Base-by-base conservation (phyloP, 805 yeast genomes). In the Pichia deserticola region DNA sequence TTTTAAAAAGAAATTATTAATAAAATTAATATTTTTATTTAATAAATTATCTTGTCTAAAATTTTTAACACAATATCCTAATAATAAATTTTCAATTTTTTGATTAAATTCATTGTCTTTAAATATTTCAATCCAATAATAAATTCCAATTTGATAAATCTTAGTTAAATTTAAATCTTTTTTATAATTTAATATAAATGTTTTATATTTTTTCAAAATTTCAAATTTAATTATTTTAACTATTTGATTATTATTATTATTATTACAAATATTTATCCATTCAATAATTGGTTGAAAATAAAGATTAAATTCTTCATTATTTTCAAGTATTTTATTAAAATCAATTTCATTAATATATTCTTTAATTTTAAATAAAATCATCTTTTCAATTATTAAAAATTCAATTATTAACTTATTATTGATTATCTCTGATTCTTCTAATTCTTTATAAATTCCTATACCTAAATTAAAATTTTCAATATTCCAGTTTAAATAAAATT, bases 361-460 rank as follows among this genome's bases (percentile, higher is more conserved):
- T 0, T 56, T 38, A 5, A 81, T 58, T 35, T 65, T 68, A 0
- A 79, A 78, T 0, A 64, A 46, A 2, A 81, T 57, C 5, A 62
- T 59, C 3, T 57, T 58, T 6, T 36, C 32, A n/a, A 48, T 12
- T 9, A 48, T 33, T 5, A 47, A 7, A 27, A 6, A 11, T n/a
- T 44, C 36, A 9, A 49, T 29, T 4, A 40, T n/a, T 7, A 29
- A 20, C 8, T n/a, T 11, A 10, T 7, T n/a, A 10, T 7, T n/a
- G 6, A 51, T 40, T 25, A 50, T 13, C 29, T 37, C 15, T n/a
- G 30, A 30, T 6, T 47, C 54, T 38, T 47, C 12, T 5, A 51
- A n/a, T 25, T 60, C 66, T 37, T 62, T 81, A 20, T 74, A 62
- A 0, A 77, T 45, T 0, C 51, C 51, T 27, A 47, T 32, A 13